Evolutionary conservation across 345 rosid genomes (phyloP), one percentile per base, ranked within the genome.

Genomic region (Syzygium jambos): DNA sequence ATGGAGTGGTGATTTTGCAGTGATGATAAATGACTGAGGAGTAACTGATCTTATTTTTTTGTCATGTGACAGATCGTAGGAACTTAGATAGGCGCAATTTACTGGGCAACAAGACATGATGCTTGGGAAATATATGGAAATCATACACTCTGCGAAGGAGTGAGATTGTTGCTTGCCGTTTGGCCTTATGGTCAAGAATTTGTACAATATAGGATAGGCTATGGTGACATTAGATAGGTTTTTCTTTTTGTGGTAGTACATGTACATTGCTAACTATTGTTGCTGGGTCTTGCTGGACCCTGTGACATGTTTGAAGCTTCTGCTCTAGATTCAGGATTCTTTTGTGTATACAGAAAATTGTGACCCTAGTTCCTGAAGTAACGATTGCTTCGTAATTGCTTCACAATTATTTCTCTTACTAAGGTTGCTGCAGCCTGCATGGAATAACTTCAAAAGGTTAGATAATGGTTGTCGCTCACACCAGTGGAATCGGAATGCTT

Each of bases 251-350:
- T 52, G 80, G 86, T 30, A 87, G 90, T 89, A 52, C 56, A 86
- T 93, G 95, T 92, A 92, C 92, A 92, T 92, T 92, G 92, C 93
- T 93, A 91, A 91, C 93, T 87, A 41, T 46, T 59, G 88, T 90
- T 51, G 86, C 90, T 89, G 87, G 65, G 85, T 84, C 57, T 88
- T 86, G 91, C 86, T 84, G 51, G 22, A 27, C 43, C 85, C 78
- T 14, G 87, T 61, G 53, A 65, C 86, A 21, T 65, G 59, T 51
- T 77, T 54, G 88, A 87, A 86, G 87, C 84, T 78, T 84, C 61
- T 43, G 65, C 89, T 78, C 91, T 91, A 86, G 91, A 92, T 92
- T 91, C 86, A 90, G 93, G 90, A 92, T 92, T 92, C 92, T 87
- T 93, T 90, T 90, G 85, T 84, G 87, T 65, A 86, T 27, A 86